These are phyloP conservation scores for Teunomyces kruisii DNA, from an alignment of 805 yeast genomes.

Conservation along the genomic window DNA sequence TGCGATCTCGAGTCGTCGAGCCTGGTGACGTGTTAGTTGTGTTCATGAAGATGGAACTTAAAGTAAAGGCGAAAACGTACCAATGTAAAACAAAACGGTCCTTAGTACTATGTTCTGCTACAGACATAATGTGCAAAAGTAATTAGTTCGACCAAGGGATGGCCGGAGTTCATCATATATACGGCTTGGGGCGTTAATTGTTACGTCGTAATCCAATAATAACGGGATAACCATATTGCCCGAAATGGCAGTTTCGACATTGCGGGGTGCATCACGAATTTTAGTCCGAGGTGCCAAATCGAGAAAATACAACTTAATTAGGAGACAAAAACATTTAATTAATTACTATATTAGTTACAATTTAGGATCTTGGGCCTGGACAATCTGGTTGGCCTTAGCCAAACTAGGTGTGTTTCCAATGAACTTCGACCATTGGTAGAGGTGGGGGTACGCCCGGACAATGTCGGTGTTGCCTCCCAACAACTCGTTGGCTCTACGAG, in stretches of 20 bases:
- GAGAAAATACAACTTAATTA: not conserved
- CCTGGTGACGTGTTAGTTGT: slow-evolving; percentile 20
- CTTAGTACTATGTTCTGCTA: not conserved
- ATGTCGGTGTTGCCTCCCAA: slow-evolving; percentile 8
- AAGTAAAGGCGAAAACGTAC: slow-evolving; percentile 14
- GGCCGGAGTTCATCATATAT: not conserved
- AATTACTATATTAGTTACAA: not conserved
- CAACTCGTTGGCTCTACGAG: not conserved
- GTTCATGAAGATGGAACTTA: not conserved
- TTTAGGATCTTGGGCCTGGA: not conserved
- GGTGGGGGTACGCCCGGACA: slow-evolving; percentile 18
- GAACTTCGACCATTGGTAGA: slow-evolving; percentile 21
- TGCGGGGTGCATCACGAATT: not conserved
- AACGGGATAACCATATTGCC: not conserved
- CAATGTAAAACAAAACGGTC: slow-evolving; percentile 28
- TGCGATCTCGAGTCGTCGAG: slow-evolving; percentile 58
- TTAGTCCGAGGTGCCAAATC: not conserved
- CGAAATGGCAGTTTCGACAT: not conserved
- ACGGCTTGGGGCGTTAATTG: not conserved
- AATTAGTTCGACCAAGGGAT: not conserved
- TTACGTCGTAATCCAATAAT: no score
- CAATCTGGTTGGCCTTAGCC: not conserved
- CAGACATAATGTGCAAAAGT: not conserved
- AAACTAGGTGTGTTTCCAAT: slow-evolving; percentile 11
- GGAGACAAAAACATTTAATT: not conserved